Conservation (phyloP, 2,329 filamentous ascomycete species). For the Phialemonium atrogriseum region DNA sequence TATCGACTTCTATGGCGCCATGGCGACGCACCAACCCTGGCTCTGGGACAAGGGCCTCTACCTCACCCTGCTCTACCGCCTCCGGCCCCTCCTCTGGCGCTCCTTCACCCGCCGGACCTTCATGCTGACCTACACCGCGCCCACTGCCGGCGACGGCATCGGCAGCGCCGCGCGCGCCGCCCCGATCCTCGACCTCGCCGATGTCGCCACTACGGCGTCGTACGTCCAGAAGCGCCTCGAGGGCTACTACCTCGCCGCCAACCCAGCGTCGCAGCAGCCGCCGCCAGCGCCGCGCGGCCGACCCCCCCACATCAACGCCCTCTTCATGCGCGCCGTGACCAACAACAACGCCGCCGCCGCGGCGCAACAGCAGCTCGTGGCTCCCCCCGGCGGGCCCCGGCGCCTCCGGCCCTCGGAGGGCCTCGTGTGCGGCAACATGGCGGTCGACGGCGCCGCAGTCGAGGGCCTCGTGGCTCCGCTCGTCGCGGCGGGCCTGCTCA, state of each 20-base stretch:
- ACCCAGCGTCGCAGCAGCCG: slow-evolving; percentile 15
- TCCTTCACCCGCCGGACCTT: slow-evolving; percentile 73
- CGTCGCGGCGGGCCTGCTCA: slow-evolving; percentile 70
- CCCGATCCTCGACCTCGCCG: slow-evolving; percentile 59
- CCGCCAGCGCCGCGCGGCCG: slow-evolving; percentile 21
- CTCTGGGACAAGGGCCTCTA: slow-evolving; percentile 69
- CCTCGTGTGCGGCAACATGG: slow-evolving; percentile 54
- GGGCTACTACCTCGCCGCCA: slow-evolving; percentile 37
- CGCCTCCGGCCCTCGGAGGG: slow-evolving; percentile 49
- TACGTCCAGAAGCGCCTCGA: slow-evolving; percentile 59
- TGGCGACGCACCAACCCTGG: slow-evolving; percentile 60
- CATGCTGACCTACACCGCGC: slow-evolving; percentile 59
- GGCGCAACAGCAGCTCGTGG: slow-evolving; percentile 30
- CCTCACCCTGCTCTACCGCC: slow-evolving; percentile 65
- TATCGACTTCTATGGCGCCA: slow-evolving; percentile 59
- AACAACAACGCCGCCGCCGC: slow-evolving; percentile 30
- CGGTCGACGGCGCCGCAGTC: slow-evolving; percentile 55
- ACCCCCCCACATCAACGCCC: slow-evolving; percentile 35
- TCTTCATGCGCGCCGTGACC: slow-evolving; percentile 44
- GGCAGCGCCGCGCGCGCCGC: slow-evolving; percentile 55
- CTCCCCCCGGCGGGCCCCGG: slow-evolving; percentile 38
- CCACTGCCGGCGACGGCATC: slow-evolving; percentile 19
- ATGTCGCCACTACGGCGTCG: slow-evolving; percentile 55
- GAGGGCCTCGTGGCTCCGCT: slow-evolving; percentile 71
- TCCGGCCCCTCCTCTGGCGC: slow-evolving; percentile 78